These are phyloP conservation scores for Bathelium albidoporum DNA, from an alignment of 495 filamentous ascomycete genomes.

Conservation along the genomic window DNA sequence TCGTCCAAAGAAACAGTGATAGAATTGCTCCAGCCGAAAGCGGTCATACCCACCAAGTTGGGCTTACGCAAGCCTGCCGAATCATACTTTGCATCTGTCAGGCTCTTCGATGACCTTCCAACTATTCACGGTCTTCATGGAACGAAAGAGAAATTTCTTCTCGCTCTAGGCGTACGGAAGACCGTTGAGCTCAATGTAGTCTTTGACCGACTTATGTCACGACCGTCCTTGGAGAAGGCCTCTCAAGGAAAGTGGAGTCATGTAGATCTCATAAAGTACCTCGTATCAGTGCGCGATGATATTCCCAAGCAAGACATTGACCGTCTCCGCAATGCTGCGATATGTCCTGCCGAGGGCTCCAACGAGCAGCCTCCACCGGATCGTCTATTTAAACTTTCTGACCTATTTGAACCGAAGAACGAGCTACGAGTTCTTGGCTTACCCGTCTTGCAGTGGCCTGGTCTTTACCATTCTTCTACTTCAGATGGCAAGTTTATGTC, in stretches of 20 bases:
- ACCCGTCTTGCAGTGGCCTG: constrained; percentile 78
- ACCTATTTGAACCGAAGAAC: constrained; percentile 77
- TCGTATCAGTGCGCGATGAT: constrained; percentile 79
- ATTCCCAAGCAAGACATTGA: constrained; percentile 78
- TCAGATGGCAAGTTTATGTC: constrained; percentile 63
- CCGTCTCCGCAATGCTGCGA: constrained; percentile 61
- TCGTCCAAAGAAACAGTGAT: constrained; percentile 55
- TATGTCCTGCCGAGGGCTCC: constrained; percentile 66
- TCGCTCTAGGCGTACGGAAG: constrained; percentile 68
- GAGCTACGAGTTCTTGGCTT: constrained; percentile 56
- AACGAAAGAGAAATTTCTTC: constrained; percentile 82
- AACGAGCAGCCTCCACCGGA: constrained; percentile 19
- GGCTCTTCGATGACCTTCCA: constrained; percentile 87
- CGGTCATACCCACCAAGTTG: constrained; percentile 79
- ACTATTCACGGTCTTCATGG: constrained; percentile 60
- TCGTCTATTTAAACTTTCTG: constrained; percentile 64
- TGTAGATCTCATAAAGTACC: constrained; percentile 86
- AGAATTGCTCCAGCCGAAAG: constrained; percentile 49
- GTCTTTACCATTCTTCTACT: constrained; percentile 49
- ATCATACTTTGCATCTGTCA: constrained; percentile 86
- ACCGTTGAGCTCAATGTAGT: constrained; percentile 91
- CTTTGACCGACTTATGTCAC: constrained; percentile 69
- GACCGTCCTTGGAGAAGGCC: constrained; percentile 33
- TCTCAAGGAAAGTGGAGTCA: constrained; percentile 68
- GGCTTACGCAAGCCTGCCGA: constrained; percentile 83